These are phyloP conservation scores for Linderniella brevidens DNA, from an alignment of 257 asterid genomes.

Conservation along the genomic window DNA sequence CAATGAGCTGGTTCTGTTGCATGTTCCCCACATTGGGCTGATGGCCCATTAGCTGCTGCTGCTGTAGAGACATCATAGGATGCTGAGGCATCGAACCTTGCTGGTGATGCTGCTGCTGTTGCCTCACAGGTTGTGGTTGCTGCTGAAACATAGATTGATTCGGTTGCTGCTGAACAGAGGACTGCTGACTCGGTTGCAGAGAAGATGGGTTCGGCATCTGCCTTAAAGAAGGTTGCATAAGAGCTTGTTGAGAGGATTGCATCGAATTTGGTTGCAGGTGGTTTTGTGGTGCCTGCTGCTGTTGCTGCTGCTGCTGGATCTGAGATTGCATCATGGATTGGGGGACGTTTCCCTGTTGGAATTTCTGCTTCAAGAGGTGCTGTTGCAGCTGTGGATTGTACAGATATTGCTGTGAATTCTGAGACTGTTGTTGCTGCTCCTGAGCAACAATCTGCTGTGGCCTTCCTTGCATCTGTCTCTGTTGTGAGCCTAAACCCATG, in stretches of 20 bases:
- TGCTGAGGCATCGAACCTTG: conserved; percentile 47
- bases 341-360: conserved; percentile 51
- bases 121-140: conserved; percentile 76
- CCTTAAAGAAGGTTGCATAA: conserved; percentile 63
- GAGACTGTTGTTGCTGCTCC: conserved; percentile 70
- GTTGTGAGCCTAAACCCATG: conserved; percentile 71
- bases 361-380: conserved; percentile 54
- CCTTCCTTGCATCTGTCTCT: conserved; percentile 63
- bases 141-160: conserved; percentile 71
- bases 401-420: conserved; percentile 48
- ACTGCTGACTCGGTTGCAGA: conserved; percentile 61
- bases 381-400: conserved; percentile 76
- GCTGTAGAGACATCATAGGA: conserved; percentile 35
- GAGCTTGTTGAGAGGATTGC: conserved; percentile 78
- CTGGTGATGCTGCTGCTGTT: conserved; percentile 67
- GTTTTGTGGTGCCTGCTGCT: conserved; percentile 37
- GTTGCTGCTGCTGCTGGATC: conserved; percentile 37
- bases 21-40: conserved; percentile 48
- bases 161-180: conserved; percentile 48
- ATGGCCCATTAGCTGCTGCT: conserved; percentile 52
- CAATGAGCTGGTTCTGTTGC: conserved; percentile 63
- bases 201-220: conserved; percentile 58
- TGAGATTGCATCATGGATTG: conserved; percentile 64
- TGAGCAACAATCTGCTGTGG: conserved; percentile 54
- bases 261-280: conserved; percentile 54